Conservation (phyloP, 1,284 basidiomycete genomes). For the Peniophora sp. region DNA sequence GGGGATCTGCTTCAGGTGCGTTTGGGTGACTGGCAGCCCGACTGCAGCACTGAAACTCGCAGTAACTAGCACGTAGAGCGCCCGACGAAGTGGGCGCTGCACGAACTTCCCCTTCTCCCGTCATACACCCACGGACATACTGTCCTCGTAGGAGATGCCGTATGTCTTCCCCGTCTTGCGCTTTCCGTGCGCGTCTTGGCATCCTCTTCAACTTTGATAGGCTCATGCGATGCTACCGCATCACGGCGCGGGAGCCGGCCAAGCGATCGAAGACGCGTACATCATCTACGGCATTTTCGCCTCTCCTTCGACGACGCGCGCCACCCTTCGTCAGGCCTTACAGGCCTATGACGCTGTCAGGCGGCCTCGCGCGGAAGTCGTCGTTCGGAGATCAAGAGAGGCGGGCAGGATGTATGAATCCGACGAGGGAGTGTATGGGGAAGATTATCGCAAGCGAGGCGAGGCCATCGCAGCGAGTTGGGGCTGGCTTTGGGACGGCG, state of each 20-base stretch:
- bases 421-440: conserved; percentile 11
- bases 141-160: conserved; percentile 23
- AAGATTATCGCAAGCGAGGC: conserved; percentile 13
- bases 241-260: conserved; percentile 26
- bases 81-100: conserved; percentile 25
- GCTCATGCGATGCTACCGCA: conserved; percentile 27
- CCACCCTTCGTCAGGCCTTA: conserved; percentile 30
- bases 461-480: conserved; percentile 17
- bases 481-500: conserved; percentile 18
- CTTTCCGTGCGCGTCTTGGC: background rate
- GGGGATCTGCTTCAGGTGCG: conserved; percentile 20
- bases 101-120: conserved; percentile 17
- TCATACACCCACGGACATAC: conserved; percentile 16
- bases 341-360: conserved; percentile 38
- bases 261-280: conserved; percentile 38
- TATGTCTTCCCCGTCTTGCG: conserved; percentile 6
- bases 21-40: too few relatives aligned
- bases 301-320: conserved; percentile 28
- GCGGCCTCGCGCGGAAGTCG: conserved; percentile 32
- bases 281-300: conserved; percentile 41
- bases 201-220: conserved; percentile 8
- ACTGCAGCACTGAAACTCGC: too few relatives aligned
- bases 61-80: conserved; percentile 18
- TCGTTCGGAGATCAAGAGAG: conserved; percentile 32
- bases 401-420: conserved; percentile 32